phyloP scores from a whole-genome alignment of 805 yeast genomes.

The Kluyveromyces siamensis region DNA sequence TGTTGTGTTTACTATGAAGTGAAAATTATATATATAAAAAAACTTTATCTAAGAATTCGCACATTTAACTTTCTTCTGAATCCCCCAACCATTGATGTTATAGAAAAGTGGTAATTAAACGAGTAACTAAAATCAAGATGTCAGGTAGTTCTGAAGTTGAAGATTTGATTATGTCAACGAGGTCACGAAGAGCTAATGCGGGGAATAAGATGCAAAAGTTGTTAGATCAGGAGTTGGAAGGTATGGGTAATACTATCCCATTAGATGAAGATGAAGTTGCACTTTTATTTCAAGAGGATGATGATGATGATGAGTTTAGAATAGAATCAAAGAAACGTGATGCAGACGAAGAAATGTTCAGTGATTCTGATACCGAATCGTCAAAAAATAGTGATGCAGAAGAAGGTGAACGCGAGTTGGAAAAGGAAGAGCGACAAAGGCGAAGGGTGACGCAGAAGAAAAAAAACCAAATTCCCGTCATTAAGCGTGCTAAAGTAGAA shows the following conservation, averaged over 20 bases:
- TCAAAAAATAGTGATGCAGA: constrained; percentile 21
- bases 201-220: constrained; percentile 74
- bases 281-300: constrained; percentile 58
- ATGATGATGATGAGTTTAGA: constrained; percentile 42
- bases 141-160: constrained; percentile 9
- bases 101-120: background rate
- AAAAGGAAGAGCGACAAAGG: constrained; percentile 7
- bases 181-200: constrained; percentile 78
- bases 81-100: no score
- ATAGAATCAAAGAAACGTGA: constrained; percentile 22
- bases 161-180: constrained; percentile 50
- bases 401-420: constrained; percentile 15
- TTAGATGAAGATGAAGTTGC: constrained; percentile 76
- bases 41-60: no score
- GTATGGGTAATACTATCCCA: constrained; percentile 26
- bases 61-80: no score
- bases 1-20: background rate
- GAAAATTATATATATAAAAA: no score
- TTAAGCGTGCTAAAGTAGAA: constrained; percentile 17
- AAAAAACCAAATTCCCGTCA: constrained; percentile 4
- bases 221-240: constrained; percentile 51
- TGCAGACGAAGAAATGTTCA: constrained; percentile 25
- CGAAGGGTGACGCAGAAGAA: constrained; percentile 6
- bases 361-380: constrained; percentile 24
- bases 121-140: background rate